A percentile compares a stretch with the other conserved stretches of the same genome.
Conservation (phyloP, 73 alveolate species). For the Stentor roeselii region DNA sequence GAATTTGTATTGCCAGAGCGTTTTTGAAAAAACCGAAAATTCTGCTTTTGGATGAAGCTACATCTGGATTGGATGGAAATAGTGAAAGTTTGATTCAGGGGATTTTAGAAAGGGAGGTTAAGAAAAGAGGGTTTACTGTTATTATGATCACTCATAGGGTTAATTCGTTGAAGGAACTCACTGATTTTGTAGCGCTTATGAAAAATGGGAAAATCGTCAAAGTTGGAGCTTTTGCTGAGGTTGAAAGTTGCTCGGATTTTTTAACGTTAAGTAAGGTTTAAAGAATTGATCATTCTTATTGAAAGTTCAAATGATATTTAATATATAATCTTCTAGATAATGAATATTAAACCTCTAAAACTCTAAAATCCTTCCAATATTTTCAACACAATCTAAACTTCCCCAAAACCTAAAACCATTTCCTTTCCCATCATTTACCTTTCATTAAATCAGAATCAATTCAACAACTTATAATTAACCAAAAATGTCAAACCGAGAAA, state of each 20-base stretch:
- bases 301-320: no score
- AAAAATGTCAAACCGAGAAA: no score
- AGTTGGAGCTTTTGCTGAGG: not conserved
- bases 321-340: no score
- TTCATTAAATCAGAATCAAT: no score
- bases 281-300: no score
- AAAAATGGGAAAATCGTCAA: not conserved
- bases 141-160: not conserved
- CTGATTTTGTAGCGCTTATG: not conserved
- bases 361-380: no score
- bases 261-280: not conserved
- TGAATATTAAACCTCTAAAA: no score
- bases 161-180: not conserved
- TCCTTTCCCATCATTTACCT: no score
- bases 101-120: conserved; percentile 41
- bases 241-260: not conserved
- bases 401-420: no score
- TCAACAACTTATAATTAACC: no score
- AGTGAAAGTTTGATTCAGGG: conserved; percentile 48
- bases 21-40: conserved; percentile 51
- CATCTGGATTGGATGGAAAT: conserved; percentile 60
- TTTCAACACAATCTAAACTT: no score
- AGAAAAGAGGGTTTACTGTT: conserved; percentile 14
- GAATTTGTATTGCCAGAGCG: conserved; percentile 75
- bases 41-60: conserved; percentile 68